Percentiles rank a stretch among this genome's conserved stretches.
Evolutionary conservation across 345 rosid species (phyloP).

Genomic region (Populus ilicifolia): DNA sequence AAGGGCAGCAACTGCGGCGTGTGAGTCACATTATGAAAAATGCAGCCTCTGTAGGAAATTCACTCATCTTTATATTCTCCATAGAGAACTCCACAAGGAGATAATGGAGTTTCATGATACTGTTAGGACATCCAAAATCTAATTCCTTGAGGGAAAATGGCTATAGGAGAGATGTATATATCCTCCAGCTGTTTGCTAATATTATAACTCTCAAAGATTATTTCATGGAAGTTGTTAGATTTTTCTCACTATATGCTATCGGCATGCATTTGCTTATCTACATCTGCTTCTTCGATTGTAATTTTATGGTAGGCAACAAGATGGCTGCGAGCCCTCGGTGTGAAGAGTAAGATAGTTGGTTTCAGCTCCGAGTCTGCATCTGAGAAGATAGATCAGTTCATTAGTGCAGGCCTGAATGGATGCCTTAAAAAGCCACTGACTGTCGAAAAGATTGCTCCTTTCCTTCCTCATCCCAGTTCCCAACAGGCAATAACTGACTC

Average conservation of each 20-base stretch:
- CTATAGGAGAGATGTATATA: neutral
- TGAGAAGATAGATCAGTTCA: neutral
- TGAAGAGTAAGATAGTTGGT: neutral
- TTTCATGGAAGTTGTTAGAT: neutral
- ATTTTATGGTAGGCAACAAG: neutral
- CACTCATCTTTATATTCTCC: neutral
- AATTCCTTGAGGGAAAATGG: too few relatives aligned
- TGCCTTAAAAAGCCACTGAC: neutral
- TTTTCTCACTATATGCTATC: too few relatives aligned
- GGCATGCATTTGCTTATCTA: neutral
- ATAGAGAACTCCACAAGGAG: neutral
- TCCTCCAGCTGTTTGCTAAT: neutral
- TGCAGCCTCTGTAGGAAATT: neutral
- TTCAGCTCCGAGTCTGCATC: neutral
- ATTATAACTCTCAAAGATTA: neutral
- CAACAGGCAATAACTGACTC: neutral
- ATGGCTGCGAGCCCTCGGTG: neutral
- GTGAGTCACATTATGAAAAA: neutral
- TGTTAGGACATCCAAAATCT: neutral
- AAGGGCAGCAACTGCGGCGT: neutral
- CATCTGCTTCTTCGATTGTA: neutral
- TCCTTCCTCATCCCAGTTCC: neutral
- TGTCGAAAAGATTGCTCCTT: neutral
- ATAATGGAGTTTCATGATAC: neutral
- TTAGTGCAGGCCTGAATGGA: neutral